Percentiles rank a stretch among this genome's conserved stretches.
Evolutionary conservation across 1,284 basidiomycete genomes (phyloP).

Genomic region (Cutaneotrichosporon dermatis): DNA sequence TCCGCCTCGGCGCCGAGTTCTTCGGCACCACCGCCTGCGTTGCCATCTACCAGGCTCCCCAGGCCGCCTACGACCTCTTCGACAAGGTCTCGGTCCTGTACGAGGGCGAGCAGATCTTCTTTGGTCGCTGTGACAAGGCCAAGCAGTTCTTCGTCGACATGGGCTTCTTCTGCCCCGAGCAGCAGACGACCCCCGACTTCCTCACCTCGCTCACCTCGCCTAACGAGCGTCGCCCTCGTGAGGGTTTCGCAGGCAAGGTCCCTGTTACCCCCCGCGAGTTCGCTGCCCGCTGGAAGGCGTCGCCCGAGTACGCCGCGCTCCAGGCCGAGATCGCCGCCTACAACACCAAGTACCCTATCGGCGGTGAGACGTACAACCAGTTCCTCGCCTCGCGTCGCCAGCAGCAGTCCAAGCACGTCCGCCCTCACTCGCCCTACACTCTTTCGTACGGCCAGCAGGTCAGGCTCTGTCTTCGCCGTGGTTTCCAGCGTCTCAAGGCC

Average conservation of each 20-base stretch:
- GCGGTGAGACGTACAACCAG: conserved; percentile 44
- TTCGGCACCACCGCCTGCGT: conserved; percentile 44
- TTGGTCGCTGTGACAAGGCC: conserved; percentile 66
- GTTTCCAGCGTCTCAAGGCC: conserved; percentile 47
- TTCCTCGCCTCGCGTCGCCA: conserved; percentile 48
- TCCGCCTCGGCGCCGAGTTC: conserved; percentile 53
- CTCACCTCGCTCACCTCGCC: conserved; percentile 59
- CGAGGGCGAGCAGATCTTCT: conserved; percentile 78
- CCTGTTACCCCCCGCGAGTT: conserved; percentile 64
- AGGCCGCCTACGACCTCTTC: conserved; percentile 56
- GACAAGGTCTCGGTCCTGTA: conserved; percentile 72
- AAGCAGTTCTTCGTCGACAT: conserved; percentile 71
- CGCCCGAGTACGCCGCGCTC: conserved; percentile 42
- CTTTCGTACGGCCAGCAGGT: conserved; percentile 48
- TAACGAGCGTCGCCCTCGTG: conserved; percentile 56
- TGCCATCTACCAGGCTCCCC: conserved; percentile 54
- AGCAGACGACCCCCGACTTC: conserved; percentile 56
- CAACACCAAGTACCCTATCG: conserved; percentile 44
- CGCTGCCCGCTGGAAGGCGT: conserved; percentile 43
- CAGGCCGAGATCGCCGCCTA: conserved; percentile 45
- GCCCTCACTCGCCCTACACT: conserved; percentile 48
- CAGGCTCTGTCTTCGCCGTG: conserved; percentile 48
- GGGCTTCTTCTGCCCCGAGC: conserved; percentile 60
- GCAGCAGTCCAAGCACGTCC: conserved; percentile 50
- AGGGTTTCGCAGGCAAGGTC: conserved; percentile 53